Percentiles rank a stretch among this genome's conserved stretches.
Evolutionary conservation across 225 moss, liverwort and hornwort genomes (phyloP).

Genomic region (Bryoerythrophyllum caledonicum): DNA sequence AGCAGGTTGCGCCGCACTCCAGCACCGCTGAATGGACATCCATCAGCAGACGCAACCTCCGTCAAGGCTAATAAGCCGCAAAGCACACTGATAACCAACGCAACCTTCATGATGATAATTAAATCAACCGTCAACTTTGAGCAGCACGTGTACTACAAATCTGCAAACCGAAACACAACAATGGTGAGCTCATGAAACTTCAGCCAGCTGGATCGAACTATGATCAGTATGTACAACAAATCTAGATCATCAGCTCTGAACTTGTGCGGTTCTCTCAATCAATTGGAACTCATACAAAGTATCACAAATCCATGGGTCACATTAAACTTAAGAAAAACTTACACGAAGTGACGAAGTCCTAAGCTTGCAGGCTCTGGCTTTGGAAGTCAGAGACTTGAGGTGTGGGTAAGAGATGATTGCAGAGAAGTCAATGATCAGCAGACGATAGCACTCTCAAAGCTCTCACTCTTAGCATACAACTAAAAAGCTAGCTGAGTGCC

Average conservation of each 20-base stretch:
- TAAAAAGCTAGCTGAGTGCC: neutral
- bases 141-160: neutral
- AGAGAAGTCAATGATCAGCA: neutral
- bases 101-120: neutral
- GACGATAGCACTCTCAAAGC: neutral
- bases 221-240: neutral
- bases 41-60: slow-evolving; percentile 3
- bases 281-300: too few species aligned
- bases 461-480: neutral
- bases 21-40: slow-evolving; percentile 7
- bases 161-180: neutral
- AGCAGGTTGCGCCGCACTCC: slow-evolving; percentile 17
- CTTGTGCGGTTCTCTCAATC: too few species aligned
- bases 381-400: neutral
- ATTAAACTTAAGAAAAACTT: neutral
- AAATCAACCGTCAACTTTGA: neutral
- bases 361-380: neutral
- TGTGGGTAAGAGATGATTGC: neutral
- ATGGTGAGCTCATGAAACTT: too few species aligned
- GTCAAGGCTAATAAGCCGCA: neutral
- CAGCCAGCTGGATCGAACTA: neutral
- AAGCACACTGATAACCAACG: neutral
- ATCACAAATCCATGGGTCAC: too few species aligned
- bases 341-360: neutral
- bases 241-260: neutral